Conservation (phyloP, 768 basidiomycete genomes). For the Cubamyces lactineus region DNA sequence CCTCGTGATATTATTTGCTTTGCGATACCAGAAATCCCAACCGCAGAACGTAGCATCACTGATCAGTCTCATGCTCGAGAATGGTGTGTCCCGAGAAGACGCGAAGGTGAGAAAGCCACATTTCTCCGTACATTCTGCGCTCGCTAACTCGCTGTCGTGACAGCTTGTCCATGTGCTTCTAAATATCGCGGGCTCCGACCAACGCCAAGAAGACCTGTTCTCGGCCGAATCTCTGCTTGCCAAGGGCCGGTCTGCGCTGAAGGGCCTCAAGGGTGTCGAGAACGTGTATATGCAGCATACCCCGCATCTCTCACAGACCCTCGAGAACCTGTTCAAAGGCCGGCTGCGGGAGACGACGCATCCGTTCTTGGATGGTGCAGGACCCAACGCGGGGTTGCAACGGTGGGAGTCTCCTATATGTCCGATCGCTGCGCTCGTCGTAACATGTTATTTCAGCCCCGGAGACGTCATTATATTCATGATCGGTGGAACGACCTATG, state of each 20-base stretch:
- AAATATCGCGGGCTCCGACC: constrained; percentile 93
- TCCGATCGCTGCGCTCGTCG: neutral
- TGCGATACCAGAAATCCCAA: constrained; percentile 92
- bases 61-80: constrained; percentile 72
- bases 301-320: constrained; percentile 89
- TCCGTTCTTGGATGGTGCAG: constrained; percentile 80
- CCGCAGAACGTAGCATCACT: constrained; percentile 79
- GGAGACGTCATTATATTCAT: constrained; percentile 95
- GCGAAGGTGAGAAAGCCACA: constrained; percentile 53
- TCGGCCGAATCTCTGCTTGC: constrained; percentile 94
- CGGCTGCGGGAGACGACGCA: constrained; percentile 85
- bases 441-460: constrained; percentile 1
- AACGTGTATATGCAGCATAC: constrained; percentile 98
- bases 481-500: constrained; percentile 95
- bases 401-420: constrained; percentile 45
- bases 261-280: constrained; percentile 98
- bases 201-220: constrained; percentile 96
- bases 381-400: constrained; percentile 71
- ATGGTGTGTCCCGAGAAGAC: constrained; percentile 78
- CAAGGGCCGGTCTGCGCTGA: constrained; percentile 91
- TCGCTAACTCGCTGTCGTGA: constrained; percentile 17
- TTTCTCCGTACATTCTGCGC: neutral
- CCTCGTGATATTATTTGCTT: constrained; percentile 87
- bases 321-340: constrained; percentile 88
- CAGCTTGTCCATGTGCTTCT: constrained; percentile 93